These are phyloP conservation scores for Dipteronia dyeriana DNA, from an alignment of 345 rosid species.

Conservation along the genomic window DNA sequence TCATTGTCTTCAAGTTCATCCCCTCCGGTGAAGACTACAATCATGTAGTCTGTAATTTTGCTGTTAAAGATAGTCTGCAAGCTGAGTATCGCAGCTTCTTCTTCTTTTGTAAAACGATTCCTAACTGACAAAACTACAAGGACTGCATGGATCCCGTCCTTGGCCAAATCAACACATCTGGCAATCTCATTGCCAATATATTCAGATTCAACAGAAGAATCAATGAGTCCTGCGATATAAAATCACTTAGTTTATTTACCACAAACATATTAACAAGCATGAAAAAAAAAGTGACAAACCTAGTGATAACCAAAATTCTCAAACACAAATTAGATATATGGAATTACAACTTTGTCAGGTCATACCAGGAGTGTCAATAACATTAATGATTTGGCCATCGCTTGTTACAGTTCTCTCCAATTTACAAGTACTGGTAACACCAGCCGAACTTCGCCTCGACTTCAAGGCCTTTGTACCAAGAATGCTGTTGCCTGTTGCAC, in stretches of 20 bases:
- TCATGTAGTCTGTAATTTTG: constrained; percentile 74
- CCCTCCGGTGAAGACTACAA: constrained; percentile 88
- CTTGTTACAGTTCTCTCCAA: constrained; percentile 48
- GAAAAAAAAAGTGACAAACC: neutral
- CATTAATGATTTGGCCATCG: constrained; percentile 77
- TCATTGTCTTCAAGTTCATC: constrained; percentile 86
- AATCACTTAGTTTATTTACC: too few relatives aligned
- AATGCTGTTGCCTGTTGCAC: constrained; percentile 90
- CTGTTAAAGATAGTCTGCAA: constrained; percentile 72
- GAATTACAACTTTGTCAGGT: neutral
- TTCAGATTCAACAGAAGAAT: constrained; percentile 58
- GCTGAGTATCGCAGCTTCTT: constrained; percentile 61
- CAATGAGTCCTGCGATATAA: constrained; percentile 68
- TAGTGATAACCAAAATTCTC: too few relatives aligned
- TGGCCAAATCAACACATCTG: constrained; percentile 75
- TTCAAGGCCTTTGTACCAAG: constrained; percentile 69
- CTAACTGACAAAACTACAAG: constrained; percentile 49
- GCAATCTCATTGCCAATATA: constrained; percentile 84
- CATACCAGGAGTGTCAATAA: constrained; percentile 92
- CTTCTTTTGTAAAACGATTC: constrained; percentile 71
- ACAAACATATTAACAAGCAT: neutral
- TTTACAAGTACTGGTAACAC: constrained; percentile 75
- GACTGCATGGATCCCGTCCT: constrained; percentile 86
- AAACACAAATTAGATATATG: neutral
- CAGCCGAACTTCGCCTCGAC: constrained; percentile 67